Evolutionary conservation across 2,329 filamentous ascomycete species (phyloP).

Genomic region (Cladosporium sp.): DNA sequence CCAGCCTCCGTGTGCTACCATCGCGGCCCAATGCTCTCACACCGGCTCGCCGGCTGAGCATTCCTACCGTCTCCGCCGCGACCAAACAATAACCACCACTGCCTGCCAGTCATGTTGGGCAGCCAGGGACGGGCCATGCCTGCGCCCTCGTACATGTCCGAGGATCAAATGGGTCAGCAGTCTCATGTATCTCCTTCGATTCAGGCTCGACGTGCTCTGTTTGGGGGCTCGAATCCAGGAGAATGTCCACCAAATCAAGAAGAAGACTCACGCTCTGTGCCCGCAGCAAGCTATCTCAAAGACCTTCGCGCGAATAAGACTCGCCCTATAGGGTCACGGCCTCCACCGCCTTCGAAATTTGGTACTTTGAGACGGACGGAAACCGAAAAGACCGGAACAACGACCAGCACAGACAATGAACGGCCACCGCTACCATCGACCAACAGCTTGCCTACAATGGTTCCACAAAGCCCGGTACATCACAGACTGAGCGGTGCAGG

Average conservation of each 20-base stretch:
- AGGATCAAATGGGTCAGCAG: slow-evolving; percentile 14
- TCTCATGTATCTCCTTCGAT: slow-evolving; percentile 13
- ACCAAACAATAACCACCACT: not conserved
- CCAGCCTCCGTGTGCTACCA: not conserved
- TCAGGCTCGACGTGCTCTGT: slow-evolving; percentile 11
- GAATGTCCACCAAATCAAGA: slow-evolving; percentile 7
- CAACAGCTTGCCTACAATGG: slow-evolving; percentile 27
- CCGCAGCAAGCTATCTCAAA: slow-evolving; percentile 62
- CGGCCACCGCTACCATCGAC: slow-evolving; percentile 30
- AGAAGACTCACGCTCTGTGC: slow-evolving; percentile 5
- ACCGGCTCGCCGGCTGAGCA: not conserved
- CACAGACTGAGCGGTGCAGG: slow-evolving; percentile 17
- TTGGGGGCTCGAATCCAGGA: slow-evolving; percentile 7
- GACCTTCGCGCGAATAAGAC: slow-evolving; percentile 63
- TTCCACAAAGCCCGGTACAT: slow-evolving; percentile 23
- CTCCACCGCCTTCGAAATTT: slow-evolving; percentile 50
- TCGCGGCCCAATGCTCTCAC: not conserved
- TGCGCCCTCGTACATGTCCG: slow-evolving; percentile 13
- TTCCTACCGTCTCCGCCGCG: slow-evolving; percentile 11
- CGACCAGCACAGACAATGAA: slow-evolving; percentile 15
- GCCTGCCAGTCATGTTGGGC: slow-evolving; percentile 10
- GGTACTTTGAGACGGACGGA: slow-evolving; percentile 25
- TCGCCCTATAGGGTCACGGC: slow-evolving; percentile 67
- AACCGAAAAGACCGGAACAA: slow-evolving; percentile 18
- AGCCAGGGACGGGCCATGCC: slow-evolving; percentile 12